Conservation (phyloP, 139 green algal genomes). For the Chlorella vulgaris region DNA sequence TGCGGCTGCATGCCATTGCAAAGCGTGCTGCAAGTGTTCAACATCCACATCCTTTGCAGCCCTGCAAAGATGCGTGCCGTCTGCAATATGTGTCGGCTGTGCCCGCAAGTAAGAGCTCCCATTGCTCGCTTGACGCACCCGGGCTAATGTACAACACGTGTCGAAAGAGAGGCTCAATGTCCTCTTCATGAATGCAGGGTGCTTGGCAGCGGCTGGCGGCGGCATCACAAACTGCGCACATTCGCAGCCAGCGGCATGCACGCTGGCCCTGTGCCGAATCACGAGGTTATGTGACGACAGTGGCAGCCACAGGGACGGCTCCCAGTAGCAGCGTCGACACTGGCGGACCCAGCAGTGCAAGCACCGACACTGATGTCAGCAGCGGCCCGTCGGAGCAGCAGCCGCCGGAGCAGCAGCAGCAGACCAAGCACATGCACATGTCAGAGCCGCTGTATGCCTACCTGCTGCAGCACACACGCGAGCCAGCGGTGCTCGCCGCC, state of each 20-base stretch:
- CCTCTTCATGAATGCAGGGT: too few species aligned
- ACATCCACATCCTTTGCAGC: too few species aligned
- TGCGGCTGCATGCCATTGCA: too few species aligned
- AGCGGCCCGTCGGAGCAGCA: background rate
- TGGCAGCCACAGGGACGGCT: background rate
- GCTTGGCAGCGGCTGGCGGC: too few species aligned
- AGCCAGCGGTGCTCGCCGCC: constrained; percentile 44
- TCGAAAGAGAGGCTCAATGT: too few species aligned
- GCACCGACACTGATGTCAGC: background rate
- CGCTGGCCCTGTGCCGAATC: background rate
- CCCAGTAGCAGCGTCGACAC: constrained; percentile 1
- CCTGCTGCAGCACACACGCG: constrained; percentile 71
- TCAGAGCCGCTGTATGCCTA: constrained; percentile 64
- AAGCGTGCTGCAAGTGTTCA: too few species aligned
- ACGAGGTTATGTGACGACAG: background rate
- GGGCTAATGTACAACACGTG: too few species aligned
- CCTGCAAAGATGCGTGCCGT: too few species aligned
- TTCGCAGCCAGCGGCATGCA: background rate
- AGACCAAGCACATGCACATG: constrained; percentile 46
- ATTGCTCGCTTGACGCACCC: too few species aligned
- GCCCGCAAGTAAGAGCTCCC: too few species aligned
- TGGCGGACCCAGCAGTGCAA: background rate
- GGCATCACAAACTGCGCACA: too few species aligned
- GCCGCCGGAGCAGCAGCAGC: background rate
- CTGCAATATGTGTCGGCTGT: too few species aligned